Base-by-base conservation (phyloP, 169 alveolate species). In the Cryptosporidium ryanae region DNA sequence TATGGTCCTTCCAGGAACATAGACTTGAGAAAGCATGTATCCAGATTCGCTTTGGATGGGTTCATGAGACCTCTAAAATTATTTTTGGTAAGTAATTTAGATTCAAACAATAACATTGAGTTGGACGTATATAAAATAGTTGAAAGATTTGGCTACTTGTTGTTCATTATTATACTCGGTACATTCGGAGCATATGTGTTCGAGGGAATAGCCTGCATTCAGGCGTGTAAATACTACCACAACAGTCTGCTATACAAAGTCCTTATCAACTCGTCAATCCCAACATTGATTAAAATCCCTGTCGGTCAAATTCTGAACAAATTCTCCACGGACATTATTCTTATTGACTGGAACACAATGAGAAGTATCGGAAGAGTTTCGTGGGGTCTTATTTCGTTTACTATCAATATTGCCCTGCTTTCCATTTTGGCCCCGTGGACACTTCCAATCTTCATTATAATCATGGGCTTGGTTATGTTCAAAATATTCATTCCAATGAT, bases 351-450 rank as follows among this genome's bases (percentile, higher is more conserved):
- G 87, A 55, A 76, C 25, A 76, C 64, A 2, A 76, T 76, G 87
- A 76, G 76, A 29, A 59, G 76, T 34, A 43, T 76, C 59, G 87
- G 87, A 12, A 76, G 87, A 46, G 87, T 76, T 21, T n/a, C 64
- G 4, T 76, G 87, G 87, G 87, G 87, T 1, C 44, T 76, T 15
- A 38, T 48, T 5, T 76, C 87, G 1, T 59, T 76, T 44, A 38
- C 59, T 21, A 59, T 76, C 34, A 76, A 76, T 38, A 59, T 76
- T 17, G 27, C 27, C 5, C n/a, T 76, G 3, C 27, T 76, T 21
- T 21, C 68, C n/a, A 43, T 55, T 13, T 65, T 76, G n/a, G 87
- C 87, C 38, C 87, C 87, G n/a, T 76, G 87, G 87, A 55, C 87
- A 2, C 18, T 76, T 7, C 87, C 87, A 10, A 76, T 76, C 2